phyloP scores from a whole-genome alignment of 768 basidiomycete species.

The Leccinum rimulosum region DNA sequence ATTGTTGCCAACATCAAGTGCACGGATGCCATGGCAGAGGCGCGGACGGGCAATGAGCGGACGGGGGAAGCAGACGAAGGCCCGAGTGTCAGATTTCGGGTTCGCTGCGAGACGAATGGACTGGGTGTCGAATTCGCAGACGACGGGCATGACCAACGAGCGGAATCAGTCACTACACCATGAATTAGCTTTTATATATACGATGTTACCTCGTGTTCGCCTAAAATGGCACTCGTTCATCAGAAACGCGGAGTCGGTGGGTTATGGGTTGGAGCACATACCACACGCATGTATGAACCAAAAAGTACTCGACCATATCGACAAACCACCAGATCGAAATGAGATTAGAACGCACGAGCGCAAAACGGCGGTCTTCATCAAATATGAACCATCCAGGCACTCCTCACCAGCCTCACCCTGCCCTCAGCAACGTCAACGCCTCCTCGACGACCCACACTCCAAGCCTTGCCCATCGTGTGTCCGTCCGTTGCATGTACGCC shows the following conservation, averaged over 20 bases:
- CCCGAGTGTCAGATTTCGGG: conserved; percentile 8
- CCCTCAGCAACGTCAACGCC: conserved; percentile 42
- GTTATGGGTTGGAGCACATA: no score
- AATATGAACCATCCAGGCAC: neutral
- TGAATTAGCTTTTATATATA: no score
- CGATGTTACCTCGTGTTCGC: no score
- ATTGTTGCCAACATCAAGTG: conserved; percentile 3
- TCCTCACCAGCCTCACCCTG: neutral
- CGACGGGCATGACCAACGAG: conserved; percentile 9
- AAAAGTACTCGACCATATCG: neutral
- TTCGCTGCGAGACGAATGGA: neutral
- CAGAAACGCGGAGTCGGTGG: no score
- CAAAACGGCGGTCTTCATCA: neutral
- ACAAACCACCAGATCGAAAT: neutral
- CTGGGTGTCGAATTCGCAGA: conserved; percentile 14
- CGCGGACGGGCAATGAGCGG: conserved; percentile 16
- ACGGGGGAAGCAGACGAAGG: conserved; percentile 12
- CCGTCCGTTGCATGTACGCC: conserved; percentile 42
- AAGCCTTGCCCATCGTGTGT: conserved; percentile 64
- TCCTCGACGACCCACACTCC: conserved; percentile 65
- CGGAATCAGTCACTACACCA: no score
- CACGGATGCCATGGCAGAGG: conserved; percentile 14
- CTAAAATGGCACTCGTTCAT: no score
- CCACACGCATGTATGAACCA: neutral
- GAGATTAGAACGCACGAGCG: neutral